Evolutionary conservation across 345 rosid species (phyloP).

Genomic region (Geranium rotundifolium): DNA sequence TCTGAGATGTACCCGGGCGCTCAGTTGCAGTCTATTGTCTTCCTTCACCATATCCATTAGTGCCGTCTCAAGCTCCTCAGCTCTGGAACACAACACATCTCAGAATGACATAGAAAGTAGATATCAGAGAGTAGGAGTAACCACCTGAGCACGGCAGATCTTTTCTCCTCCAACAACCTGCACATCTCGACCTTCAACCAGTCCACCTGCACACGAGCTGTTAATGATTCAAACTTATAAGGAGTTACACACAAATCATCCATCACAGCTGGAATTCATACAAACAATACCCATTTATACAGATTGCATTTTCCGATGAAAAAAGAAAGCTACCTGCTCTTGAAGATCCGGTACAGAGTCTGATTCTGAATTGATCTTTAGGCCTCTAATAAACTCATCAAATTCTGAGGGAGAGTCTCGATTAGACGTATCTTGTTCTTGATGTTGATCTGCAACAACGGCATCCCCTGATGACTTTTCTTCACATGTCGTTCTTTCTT

Average conservation of each 20-base stretch:
- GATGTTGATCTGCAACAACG: too few species aligned
- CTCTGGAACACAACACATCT: constrained; percentile 30
- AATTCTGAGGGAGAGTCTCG: constrained; percentile 22
- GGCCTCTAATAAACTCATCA: constrained; percentile 30
- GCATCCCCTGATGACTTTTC: constrained; percentile 8
- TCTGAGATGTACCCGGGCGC: constrained; percentile 49
- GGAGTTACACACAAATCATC: background rate
- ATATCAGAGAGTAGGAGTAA: too few species aligned
- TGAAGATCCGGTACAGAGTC: constrained; percentile 75
- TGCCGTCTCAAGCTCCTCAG: constrained; percentile 95
- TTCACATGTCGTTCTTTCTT: constrained; percentile 28
- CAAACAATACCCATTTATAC: too few species aligned
- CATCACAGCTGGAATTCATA: too few species aligned
- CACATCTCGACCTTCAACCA: constrained; percentile 93
- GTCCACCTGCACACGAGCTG: constrained; percentile 55
- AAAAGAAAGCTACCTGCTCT: constrained; percentile 46
- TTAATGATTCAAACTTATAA: constrained; percentile 41
- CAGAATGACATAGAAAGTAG: constrained; percentile 8
- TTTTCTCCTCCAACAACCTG: constrained; percentile 75
- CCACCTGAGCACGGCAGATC: constrained; percentile 76
- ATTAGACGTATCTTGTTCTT: constrained; percentile 21
- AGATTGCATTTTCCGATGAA: too few species aligned
- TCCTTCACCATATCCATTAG: constrained; percentile 85
- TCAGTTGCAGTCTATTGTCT: constrained; percentile 71
- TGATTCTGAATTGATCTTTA: constrained; percentile 29